These are phyloP conservation scores for Gymnopilus dilepis DNA, from an alignment of 768 basidiomycete species.

Conservation along the genomic window DNA sequence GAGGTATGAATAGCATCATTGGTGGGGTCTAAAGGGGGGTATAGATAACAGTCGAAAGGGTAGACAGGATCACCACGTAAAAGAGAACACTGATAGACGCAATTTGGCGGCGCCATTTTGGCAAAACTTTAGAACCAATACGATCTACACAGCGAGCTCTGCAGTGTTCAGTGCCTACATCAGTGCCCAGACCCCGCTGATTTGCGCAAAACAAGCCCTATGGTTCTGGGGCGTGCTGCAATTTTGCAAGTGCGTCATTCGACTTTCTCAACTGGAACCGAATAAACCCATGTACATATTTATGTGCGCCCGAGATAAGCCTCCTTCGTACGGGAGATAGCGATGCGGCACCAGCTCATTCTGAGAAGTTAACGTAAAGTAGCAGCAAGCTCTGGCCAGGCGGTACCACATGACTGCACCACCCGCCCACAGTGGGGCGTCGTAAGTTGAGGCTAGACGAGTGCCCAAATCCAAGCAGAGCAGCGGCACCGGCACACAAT, in stretches of 20 bases:
- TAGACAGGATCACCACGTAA: neutral
- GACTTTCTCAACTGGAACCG: neutral
- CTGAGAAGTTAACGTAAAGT: neutral
- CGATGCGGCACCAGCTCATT: neutral
- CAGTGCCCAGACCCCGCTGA: no score
- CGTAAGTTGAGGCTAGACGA: no score
- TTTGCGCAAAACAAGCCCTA: no score
- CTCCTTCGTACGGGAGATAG: neutral
- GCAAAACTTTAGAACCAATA: no score
- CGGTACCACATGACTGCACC: neutral
- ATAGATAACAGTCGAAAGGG: neutral
- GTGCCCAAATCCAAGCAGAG: no score
- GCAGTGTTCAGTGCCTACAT: no score
- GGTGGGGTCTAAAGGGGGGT: constrained; percentile 2
- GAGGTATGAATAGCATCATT: constrained; percentile 1
- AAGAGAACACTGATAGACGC: neutral
- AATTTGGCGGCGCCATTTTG: neutral
- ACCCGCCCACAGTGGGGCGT: no score
- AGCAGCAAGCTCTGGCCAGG: neutral
- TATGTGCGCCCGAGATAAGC: neutral
- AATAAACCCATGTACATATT: neutral
- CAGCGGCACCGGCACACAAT: neutral
- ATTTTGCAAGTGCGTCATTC: no score
- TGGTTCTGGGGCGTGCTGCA: no score
- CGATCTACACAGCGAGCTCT: neutral